Evolutionary conservation across 352 stramenopile genomes (phyloP).

Genomic region (Phytopythium kandeliae): DNA sequence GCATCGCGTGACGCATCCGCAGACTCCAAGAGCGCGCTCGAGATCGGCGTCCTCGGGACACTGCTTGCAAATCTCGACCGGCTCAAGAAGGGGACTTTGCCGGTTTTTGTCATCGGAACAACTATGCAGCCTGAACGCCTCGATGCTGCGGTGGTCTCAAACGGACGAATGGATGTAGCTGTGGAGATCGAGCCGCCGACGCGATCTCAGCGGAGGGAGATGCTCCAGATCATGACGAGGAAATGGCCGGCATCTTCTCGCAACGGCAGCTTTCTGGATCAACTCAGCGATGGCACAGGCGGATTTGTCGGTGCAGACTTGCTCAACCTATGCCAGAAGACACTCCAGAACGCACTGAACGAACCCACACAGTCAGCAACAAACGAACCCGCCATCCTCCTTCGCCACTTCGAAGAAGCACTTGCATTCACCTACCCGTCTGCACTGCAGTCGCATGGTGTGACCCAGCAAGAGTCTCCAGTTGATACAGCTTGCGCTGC

Average conservation of each 20-base stretch:
- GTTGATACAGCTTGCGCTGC: constrained; percentile 21
- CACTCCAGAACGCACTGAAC: constrained; percentile 60
- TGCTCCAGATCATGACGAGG: constrained; percentile 87
- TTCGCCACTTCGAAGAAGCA: constrained; percentile 77
- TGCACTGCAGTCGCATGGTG: constrained; percentile 93
- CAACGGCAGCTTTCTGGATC: constrained; percentile 68
- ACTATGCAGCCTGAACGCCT: constrained; percentile 78
- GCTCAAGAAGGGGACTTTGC: constrained; percentile 26
- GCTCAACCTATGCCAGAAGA: constrained; percentile 68
- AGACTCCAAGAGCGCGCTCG: constrained; percentile 54
- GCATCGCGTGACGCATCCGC: constrained; percentile 45
- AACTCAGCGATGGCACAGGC: constrained; percentile 93
- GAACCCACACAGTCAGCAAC: constrained; percentile 11
- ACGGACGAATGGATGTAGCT: constrained; percentile 95
- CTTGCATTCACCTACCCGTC: constrained; percentile 92
- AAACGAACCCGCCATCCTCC: constrained; percentile 10
- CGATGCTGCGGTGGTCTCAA: constrained; percentile 92
- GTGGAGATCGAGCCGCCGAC: constrained; percentile 94
- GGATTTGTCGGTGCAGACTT: constrained; percentile 92
- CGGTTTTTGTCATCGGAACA: constrained; percentile 66
- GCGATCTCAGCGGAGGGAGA: constrained; percentile 86
- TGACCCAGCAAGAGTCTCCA: constrained; percentile 70
- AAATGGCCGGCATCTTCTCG: constrained; percentile 60
- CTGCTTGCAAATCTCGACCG: constrained; percentile 86
- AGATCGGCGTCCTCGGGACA: constrained; percentile 75